Percentiles rank a stretch among this genome's conserved stretches.
These are phyloP conservation scores for Isabelozyma pseudorhagii DNA, from an alignment of 805 yeast genomes.

Conservation along the genomic window DNA sequence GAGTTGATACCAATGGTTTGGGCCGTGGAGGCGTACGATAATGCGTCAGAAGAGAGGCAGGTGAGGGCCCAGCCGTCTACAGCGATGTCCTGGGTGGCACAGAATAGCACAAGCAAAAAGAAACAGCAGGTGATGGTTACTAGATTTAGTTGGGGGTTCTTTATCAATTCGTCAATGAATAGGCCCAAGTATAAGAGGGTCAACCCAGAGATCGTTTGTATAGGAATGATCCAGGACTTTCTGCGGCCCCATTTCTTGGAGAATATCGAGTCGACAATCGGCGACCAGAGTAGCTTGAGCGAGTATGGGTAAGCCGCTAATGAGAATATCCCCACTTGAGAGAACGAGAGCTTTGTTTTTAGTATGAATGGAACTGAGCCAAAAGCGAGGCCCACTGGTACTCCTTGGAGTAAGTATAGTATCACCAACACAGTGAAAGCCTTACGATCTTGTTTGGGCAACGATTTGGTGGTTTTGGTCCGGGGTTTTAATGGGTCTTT, in stretches of 20 bases:
- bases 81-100: constrained; percentile 98
- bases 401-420: constrained; percentile 86
- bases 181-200: constrained; percentile 66
- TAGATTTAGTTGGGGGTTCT: constrained; percentile 49
- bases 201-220: constrained; percentile 76
- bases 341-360: constrained; percentile 76
- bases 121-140: constrained; percentile 63
- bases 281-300: constrained; percentile 90
- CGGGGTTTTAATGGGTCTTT: constrained; percentile 10
- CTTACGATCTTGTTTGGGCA: constrained; percentile 50
- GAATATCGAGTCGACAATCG: constrained; percentile 88
- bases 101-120: constrained; percentile 74
- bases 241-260: constrained; percentile 70
- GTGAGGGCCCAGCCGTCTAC: constrained; percentile 99
- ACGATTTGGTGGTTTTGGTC: constrained; percentile 1
- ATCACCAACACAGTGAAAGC: constrained; percentile 72
- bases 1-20: constrained; percentile 93
- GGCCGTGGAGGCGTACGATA: constrained; percentile 94
- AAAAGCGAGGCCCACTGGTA: constrained; percentile 93
- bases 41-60: constrained; percentile 68
- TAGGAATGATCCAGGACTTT: constrained; percentile 91
- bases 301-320: constrained; percentile 95
- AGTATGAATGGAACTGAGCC: constrained; percentile 90
- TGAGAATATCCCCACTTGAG: constrained; percentile 88
- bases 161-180: constrained; percentile 48